Conservation (phyloP, 352 stramenopile genomes). For the Phytophthora fragariaefolia region DNA sequence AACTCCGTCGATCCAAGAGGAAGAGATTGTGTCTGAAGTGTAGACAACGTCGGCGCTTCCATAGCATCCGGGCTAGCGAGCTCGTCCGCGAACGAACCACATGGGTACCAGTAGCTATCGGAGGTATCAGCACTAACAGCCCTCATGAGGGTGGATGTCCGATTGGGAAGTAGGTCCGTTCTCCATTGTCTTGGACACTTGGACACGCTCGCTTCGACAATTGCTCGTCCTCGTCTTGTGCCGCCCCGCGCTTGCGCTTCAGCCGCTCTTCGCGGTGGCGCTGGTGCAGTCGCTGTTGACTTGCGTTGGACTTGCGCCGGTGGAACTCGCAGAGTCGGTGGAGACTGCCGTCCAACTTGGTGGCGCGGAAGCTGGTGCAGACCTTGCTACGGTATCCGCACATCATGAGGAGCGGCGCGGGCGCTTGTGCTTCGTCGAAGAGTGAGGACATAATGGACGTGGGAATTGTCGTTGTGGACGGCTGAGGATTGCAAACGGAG, state of each 20-base stretch:
- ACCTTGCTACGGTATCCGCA: conserved; percentile 62
- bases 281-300: conserved; percentile 57
- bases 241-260: background rate
- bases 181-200: background rate
- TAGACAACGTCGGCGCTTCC: too few relatives aligned
- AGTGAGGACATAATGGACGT: conserved; percentile 3
- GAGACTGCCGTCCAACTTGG: conserved; percentile 55
- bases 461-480: background rate
- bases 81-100: too few relatives aligned
- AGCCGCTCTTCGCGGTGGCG: conserved; percentile 33
- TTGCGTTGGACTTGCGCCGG: conserved; percentile 60
- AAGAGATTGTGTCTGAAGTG: too few relatives aligned
- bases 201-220: background rate
- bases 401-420: conserved; percentile 28
- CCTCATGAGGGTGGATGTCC: too few relatives aligned
- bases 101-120: too few relatives aligned
- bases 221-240: background rate
- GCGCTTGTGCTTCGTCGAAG: conserved; percentile 10
- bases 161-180: too few relatives aligned
- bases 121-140: too few relatives aligned
- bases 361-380: conserved; percentile 52
- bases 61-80: too few relatives aligned
- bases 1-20: too few relatives aligned
- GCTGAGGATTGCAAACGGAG: background rate
- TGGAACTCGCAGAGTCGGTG: conserved; percentile 72